phyloP scores from a whole-genome alignment of 1,139 yeast species.

The Geotrichum klebahnii region DNA sequence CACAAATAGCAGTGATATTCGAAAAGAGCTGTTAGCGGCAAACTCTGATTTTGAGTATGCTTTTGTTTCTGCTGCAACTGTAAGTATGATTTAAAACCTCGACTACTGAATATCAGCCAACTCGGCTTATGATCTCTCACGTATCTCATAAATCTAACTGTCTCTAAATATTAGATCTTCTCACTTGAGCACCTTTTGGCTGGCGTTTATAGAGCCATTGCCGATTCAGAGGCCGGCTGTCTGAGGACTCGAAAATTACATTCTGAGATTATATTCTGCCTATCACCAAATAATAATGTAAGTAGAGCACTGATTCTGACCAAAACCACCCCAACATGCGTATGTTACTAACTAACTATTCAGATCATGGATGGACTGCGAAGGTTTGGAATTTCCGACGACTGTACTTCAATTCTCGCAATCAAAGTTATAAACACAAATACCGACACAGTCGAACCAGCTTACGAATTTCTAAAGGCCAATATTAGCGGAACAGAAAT shows the following conservation, averaged over 20 bases:
- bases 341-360: not conserved
- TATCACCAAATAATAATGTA: conserved; percentile 50
- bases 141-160: too few species aligned
- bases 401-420: conserved; percentile 38
- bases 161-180: conserved; percentile 25
- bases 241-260: conserved; percentile 50
- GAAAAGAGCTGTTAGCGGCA: conserved; percentile 27
- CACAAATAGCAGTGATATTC: conserved; percentile 28
- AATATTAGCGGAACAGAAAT: conserved; percentile 28
- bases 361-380: conserved; percentile 46
- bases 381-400: conserved; percentile 47
- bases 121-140: too few species aligned
- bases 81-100: conserved; percentile 18
- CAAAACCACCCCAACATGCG: not conserved
- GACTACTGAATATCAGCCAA: too few species aligned
- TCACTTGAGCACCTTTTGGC: conserved; percentile 49
- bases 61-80: conserved; percentile 46
- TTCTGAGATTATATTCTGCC: conserved; percentile 51
- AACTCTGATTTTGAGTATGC: conserved; percentile 45
- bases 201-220: conserved; percentile 49
- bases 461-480: conserved; percentile 18
- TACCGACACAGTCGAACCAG: conserved; percentile 11
- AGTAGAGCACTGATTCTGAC: not conserved
- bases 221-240: conserved; percentile 42
- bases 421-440: conserved; percentile 37